Base-by-base conservation (phyloP, 169 alveolate species). In the Plasmodium gonderi region DNA sequence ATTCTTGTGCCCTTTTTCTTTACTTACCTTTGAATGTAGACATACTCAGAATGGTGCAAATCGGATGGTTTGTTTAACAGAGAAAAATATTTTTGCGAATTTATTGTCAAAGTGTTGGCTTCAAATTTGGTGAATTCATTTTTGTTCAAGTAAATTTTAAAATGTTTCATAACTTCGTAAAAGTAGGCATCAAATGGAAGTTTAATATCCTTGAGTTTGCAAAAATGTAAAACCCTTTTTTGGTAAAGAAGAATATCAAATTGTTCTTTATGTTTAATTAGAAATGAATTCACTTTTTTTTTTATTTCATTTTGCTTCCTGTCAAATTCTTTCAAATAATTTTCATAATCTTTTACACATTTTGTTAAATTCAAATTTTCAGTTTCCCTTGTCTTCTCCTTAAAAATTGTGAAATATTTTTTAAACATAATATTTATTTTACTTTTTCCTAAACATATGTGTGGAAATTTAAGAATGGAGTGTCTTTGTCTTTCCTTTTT, bases 321-420 rank as follows among this genome's bases (percentile, higher is more conserved):
- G 33, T 51, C 94, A 65, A 38, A 89, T 26, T 40, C 45, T 49
- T 89, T 74, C 68, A 89, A 33, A 65, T 49, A 65, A 9, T 54
- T 64, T 14, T 89, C 64, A 64, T 89, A 65, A 23, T 77, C 90
- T 4, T n/a, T 23, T 33, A 76, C 64, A 26, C 80, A 54, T 23
- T 78, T n/a, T 5, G 90, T 54, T 77, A 89, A 89, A 14, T 89
- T 76, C 36, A 89, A 77, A 76, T 89, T 76, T 60, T 54, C 81
- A 8, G 91, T 89, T 89, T 89, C 94, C 2, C 2, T 67, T 38
- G 90, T 89, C 80, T 89, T 89, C 49, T 89, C 94, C 38, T 89
- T 89, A 78, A 89, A 89, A 89, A 64, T 51, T 12, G 64, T 6
- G 38, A 89, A 89, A 65, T 89, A 89, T 44, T 64, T 65, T 77